phyloP scores from a whole-genome alignment of 2,329 filamentous ascomycete genomes.

The Ophiosphaerella narmari region DNA sequence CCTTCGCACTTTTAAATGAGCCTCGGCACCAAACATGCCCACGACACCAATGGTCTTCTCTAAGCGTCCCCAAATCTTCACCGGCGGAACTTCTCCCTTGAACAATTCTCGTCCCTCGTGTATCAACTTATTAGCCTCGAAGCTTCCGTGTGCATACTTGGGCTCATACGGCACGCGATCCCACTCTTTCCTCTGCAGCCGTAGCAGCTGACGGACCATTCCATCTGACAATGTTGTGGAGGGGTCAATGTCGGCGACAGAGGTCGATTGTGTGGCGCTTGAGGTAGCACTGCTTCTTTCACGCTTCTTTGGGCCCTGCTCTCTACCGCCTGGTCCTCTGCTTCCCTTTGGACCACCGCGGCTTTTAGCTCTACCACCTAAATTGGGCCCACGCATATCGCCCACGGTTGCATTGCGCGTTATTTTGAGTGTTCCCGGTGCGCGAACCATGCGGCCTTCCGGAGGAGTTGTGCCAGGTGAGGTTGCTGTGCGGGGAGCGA shows the following conservation, averaged over 20 bases:
- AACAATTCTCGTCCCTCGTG: conserved; percentile 39
- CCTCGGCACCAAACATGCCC: conserved; percentile 41
- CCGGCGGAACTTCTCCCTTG: conserved; percentile 34
- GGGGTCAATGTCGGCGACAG: conserved; percentile 10
- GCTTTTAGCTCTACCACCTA: conserved; percentile 23
- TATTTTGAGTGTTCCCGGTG: conserved; percentile 32
- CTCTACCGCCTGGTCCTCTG: conserved; percentile 5
- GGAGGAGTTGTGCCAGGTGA: conserved; percentile 17
- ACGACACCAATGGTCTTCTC: conserved; percentile 39
- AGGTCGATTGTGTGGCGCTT: conserved; percentile 1
- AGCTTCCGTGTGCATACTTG: conserved; percentile 41
- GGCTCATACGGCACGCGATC: conserved; percentile 42
- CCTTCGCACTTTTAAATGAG: conserved; percentile 28
- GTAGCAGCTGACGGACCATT: conserved; percentile 39
- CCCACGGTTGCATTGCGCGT: conserved; percentile 12
- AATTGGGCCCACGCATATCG: conserved; percentile 28
- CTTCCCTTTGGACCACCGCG: conserved; percentile 9
- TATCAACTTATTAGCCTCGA: conserved; percentile 37
- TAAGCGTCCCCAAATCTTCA: conserved; percentile 35
- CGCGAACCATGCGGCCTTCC: conserved; percentile 37
- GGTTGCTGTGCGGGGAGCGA: conserved; percentile 9
- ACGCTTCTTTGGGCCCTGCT: conserved; percentile 27
- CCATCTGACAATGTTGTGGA: conserved; percentile 29
- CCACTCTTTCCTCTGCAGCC: conserved; percentile 43
- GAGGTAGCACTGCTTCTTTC: conserved; percentile 11